Evolutionary conservation across 495 filamentous ascomycete species (phyloP), one percentile per base, ranked within the genome.

Genomic region (Beverwykella pulmonaria): DNA sequence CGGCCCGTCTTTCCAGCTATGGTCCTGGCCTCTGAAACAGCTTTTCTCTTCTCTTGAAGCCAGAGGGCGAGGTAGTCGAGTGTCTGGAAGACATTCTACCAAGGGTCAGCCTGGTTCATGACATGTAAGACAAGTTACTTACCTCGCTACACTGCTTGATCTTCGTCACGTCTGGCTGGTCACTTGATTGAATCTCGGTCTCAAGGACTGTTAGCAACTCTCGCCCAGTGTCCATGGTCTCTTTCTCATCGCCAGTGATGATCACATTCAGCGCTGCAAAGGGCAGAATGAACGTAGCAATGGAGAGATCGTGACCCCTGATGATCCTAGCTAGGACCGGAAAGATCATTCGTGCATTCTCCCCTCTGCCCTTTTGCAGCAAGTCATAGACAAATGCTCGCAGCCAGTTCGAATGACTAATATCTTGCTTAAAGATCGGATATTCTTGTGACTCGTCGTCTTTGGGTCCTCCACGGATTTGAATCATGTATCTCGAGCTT

Each of bases 61-160:
- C 95, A 98, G 50, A 87, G 83, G 61, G 92, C 91, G 62, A 92
- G 82, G 75, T 98, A 96, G 73, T 98, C 95, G 25, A 98, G 82
- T 15, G 95, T 86, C 60, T 87, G 87, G 76, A 98, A 98, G 10
- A 96, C 87, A 58, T 89, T 90, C 91, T 97, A 70, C 41, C 2
- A 23, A 70, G 29, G 60, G 59, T 59, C 52, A 69, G 64, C 25
- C 23, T 47, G 20, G 36, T 7, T 34, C 10, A 1, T 39, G 22
- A 27, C n/a, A 19, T 34, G 8, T 8, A 20, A 53, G 22, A 2
- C 2, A 10, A 2, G 9, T 20, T 10, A 77, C 82, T 78, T 80
- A 92, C 92, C 80, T 96, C 90, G 73, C 90, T 93, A 75, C 89
- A 92, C 27, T 89, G 81, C 71, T 92, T 89, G 63, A 90, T 82